A percentile compares a stretch with the other conserved stretches of the same genome.
Conservation (phyloP, 768 basidiomycete species). For the Suillus placidus region DNA sequence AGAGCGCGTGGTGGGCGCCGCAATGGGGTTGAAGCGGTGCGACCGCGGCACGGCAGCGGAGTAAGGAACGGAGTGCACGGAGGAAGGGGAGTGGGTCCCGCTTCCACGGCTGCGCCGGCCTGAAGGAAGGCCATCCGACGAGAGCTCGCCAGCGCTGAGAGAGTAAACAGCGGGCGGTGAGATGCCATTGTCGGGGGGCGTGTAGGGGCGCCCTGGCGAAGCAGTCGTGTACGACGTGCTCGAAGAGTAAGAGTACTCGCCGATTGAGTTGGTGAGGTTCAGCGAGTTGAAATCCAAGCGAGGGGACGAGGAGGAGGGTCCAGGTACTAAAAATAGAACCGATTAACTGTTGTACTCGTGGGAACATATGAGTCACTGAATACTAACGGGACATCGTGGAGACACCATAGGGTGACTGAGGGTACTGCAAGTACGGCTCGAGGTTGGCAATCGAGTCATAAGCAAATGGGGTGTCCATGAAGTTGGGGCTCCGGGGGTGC, state of each 20-base stretch:
- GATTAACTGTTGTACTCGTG: conserved; percentile 12
- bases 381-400: conserved; percentile 63
- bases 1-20: conserved; percentile 51
- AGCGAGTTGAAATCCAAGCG: conserved; percentile 66
- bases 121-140: conserved; percentile 70
- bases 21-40: conserved; percentile 78
- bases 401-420: conserved; percentile 64
- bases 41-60: conserved; percentile 69
- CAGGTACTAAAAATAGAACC: conserved; percentile 46
- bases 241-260: conserved; percentile 62
- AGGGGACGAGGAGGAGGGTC: conserved; percentile 53
- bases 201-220: conserved; percentile 63
- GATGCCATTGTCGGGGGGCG: conserved; percentile 67
- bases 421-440: conserved; percentile 69
- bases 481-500: conserved; percentile 52
- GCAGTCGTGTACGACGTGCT: conserved; percentile 55
- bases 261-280: conserved; percentile 56
- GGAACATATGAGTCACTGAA: background rate
- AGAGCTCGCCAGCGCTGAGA: conserved; percentile 69
- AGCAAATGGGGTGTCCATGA: conserved; percentile 50
- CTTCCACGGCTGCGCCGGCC: conserved; percentile 72
- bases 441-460: conserved; percentile 50
- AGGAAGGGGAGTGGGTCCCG: conserved; percentile 55
- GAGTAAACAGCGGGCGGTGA: conserved; percentile 75
- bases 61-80: conserved; percentile 52